phyloP scores from a whole-genome alignment of 2,329 filamentous ascomycete species.

The Phialophora chinensis region DNA sequence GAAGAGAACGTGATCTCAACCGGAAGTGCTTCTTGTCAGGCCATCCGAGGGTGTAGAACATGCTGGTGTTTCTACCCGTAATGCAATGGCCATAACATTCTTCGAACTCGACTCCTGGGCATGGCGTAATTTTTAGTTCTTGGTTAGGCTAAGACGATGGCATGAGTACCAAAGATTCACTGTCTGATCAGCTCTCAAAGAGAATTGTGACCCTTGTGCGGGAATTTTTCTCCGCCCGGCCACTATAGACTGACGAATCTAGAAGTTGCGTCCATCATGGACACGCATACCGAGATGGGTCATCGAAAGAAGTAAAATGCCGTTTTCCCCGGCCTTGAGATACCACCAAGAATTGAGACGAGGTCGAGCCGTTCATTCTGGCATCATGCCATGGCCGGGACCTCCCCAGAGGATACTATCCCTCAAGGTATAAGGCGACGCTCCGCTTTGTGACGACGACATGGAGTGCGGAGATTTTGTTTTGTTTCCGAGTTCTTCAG shows the following conservation, averaged over 20 bases:
- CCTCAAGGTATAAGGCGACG: conserved; percentile 1
- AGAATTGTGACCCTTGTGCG: neutral
- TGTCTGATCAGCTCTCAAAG: neutral
- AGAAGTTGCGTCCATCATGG: neutral
- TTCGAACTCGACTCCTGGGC: neutral
- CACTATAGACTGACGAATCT: neutral
- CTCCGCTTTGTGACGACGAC: conserved; percentile 8
- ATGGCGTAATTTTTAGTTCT: neutral
- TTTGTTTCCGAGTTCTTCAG: neutral
- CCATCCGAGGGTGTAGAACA: neutral
- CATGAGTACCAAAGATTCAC: neutral
- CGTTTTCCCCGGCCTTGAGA: neutral
- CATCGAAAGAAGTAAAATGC: neutral
- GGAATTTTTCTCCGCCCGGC: neutral
- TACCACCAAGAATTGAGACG: neutral
- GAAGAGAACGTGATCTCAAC: neutral
- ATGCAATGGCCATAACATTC: neutral
- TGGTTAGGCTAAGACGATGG: neutral
- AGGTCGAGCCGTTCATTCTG: neutral
- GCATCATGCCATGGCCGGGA: neutral
- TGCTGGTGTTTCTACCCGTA: neutral
- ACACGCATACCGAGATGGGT: neutral
- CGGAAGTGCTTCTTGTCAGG: neutral
- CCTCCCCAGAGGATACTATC: conserved; percentile 9
- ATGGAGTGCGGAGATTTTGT: neutral